Evolutionary conservation across 495 filamentous ascomycete genomes (phyloP).

Genomic region (Aspergillus incahuasiensis): DNA sequence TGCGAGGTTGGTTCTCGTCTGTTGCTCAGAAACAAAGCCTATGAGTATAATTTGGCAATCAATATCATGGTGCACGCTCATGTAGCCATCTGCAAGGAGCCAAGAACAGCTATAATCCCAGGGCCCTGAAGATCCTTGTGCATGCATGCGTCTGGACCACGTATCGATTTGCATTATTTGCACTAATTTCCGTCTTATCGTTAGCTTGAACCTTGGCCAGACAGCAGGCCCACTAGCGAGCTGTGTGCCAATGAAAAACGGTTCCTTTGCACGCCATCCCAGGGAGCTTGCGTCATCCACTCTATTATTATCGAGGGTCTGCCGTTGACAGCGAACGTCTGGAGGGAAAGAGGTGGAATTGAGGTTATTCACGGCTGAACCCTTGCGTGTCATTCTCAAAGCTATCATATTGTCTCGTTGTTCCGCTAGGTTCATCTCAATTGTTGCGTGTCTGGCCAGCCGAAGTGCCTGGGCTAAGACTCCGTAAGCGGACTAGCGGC

Average conservation of each 20-base stretch:
- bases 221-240: not conserved
- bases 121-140: slow-evolving; percentile 2
- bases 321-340: not conserved
- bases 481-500: slow-evolving; percentile 9
- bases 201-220: slow-evolving; percentile 4
- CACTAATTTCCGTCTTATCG: not conserved
- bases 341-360: not conserved
- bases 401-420: not conserved
- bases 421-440: not conserved
- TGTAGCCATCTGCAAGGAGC: not conserved
- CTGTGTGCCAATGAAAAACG: slow-evolving; percentile 1
- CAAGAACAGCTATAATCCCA: not conserved
- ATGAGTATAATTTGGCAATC: not conserved
- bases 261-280: not conserved
- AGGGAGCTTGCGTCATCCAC: slow-evolving; percentile 13
- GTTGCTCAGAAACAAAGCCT: not conserved
- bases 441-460: not conserved
- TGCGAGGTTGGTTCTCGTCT: no score
- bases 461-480: not conserved
- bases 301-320: slow-evolving; percentile 8
- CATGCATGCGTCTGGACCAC: not conserved
- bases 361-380: not conserved
- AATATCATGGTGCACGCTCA: not conserved
- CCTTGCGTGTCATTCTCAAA: not conserved
- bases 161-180: not conserved